Evolutionary conservation across 2,329 filamentous ascomycete species (phyloP).

Genomic region (Cordyceps pruinosa): DNA sequence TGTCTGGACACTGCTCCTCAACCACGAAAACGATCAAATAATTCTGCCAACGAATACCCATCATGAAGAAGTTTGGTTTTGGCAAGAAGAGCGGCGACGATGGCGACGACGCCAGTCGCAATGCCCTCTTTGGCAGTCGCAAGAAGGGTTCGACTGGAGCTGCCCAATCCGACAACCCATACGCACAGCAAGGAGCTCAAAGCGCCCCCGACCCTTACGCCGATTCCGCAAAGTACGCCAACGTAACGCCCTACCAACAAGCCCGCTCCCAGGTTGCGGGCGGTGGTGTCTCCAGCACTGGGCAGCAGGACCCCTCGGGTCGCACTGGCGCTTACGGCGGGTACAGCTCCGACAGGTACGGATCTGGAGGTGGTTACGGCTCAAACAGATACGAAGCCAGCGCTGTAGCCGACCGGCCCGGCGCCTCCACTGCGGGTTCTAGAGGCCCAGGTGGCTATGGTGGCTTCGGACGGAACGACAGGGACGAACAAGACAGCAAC

Average conservation of each 20-base stretch:
- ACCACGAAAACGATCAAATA: not conserved
- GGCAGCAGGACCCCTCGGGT: conserved; percentile 11
- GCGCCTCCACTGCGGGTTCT: conserved; percentile 23
- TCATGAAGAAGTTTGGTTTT: conserved; percentile 56
- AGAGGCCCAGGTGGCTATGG: conserved; percentile 54
- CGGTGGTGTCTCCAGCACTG: conserved; percentile 17
- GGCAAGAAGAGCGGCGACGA: conserved; percentile 47
- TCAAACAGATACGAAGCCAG: conserved; percentile 45
- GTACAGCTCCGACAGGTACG: conserved; percentile 49
- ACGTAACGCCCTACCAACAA: conserved; percentile 40
- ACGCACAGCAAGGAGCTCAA: conserved; percentile 42
- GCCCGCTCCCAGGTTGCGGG: conserved; percentile 30
- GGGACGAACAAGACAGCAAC: conserved; percentile 41
- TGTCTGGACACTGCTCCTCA: not conserved
- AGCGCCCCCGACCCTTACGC: conserved; percentile 45
- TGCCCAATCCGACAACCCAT: conserved; percentile 47
- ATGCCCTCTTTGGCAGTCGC: conserved; percentile 45
- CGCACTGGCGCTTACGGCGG: conserved; percentile 28
- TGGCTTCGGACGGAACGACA: conserved; percentile 44
- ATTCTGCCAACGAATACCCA: not conserved
- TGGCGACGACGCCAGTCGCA: conserved; percentile 40
- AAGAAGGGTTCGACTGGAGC: conserved; percentile 42
- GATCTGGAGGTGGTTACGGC: conserved; percentile 44
- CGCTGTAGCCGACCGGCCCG: conserved; percentile 22
- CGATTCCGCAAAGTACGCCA: conserved; percentile 38